Evolutionary conservation across 352 stramenopile genomes (phyloP).

Genomic region (Phytopythium ostracodes): DNA sequence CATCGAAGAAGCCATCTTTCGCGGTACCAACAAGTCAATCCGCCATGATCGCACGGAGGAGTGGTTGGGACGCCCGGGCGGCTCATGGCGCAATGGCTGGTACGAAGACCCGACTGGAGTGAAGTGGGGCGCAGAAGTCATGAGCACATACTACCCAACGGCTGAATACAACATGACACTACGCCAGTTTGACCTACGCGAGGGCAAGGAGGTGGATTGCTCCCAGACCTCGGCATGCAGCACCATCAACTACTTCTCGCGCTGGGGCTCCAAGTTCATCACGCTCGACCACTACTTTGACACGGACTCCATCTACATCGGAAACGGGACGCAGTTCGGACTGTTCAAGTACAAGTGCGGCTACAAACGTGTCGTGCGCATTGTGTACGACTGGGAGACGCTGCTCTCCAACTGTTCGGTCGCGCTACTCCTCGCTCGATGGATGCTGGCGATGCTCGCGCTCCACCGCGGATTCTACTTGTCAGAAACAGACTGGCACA

Average conservation of each 20-base stretch:
- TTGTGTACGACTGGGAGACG: conserved; percentile 2
- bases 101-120: conserved; percentile 5
- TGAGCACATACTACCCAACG: background rate
- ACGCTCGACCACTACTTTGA: conserved; percentile 20
- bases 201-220: background rate
- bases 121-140: conserved; percentile 3
- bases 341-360: background rate
- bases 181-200: conserved; percentile 6
- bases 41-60: conserved; percentile 3
- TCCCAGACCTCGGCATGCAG: background rate
- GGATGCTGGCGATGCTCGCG: conserved; percentile 10
- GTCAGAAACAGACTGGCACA: conserved; percentile 8
- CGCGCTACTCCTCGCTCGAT: background rate
- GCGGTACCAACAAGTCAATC: conserved; percentile 3
- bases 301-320: conserved; percentile 12
- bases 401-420: conserved; percentile 2
- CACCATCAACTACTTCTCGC: background rate
- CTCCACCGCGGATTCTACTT: background rate
- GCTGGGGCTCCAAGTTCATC: conserved; percentile 10
- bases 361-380: background rate
- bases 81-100: conserved; percentile 9
- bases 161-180: conserved; percentile 4
- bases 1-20: conserved; percentile 6
- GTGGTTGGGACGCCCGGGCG: conserved; percentile 1
- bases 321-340: conserved; percentile 4